phyloP scores from a whole-genome alignment of 2,329 filamentous ascomycete genomes.

The Biscogniauxia sp. region DNA sequence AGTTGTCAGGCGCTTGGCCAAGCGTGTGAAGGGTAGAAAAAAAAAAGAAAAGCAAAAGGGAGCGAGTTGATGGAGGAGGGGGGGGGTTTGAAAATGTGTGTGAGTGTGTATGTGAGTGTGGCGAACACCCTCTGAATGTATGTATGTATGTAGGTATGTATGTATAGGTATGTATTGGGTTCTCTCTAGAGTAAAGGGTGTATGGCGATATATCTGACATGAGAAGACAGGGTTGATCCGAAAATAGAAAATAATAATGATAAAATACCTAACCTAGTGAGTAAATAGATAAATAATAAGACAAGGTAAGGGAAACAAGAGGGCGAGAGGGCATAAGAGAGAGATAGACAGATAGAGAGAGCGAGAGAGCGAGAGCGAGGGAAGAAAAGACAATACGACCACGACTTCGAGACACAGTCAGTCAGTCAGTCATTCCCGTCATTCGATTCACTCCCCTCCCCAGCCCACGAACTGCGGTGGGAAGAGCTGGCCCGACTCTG shows the following conservation, averaged over 20 bases:
- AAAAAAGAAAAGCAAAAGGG: neutral
- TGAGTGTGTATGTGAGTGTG: neutral
- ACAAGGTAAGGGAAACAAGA: neutral
- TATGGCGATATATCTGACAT: neutral
- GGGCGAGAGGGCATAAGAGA: no score
- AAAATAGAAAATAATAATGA: no score
- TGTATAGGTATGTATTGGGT: no score
- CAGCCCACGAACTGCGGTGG: neutral
- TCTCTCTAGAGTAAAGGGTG: no score
- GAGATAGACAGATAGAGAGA: no score
- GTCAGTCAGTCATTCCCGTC: no score
- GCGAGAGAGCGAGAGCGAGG: no score
- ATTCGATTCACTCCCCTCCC: neutral
- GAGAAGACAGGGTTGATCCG: neutral
- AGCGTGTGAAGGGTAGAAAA: neutral
- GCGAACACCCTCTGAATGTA: neutral
- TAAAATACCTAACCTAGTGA: no score
- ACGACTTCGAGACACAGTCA: no score
- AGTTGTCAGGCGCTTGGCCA: neutral
- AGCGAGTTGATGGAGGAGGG: neutral
- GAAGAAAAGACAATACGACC: no score
- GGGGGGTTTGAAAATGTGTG: neutral
- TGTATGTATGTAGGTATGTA: neutral
- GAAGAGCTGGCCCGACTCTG: neutral
- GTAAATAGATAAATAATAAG: neutral